A percentile compares a stretch with the other conserved stretches of the same genome.
Conservation (phyloP, 352 stramenopile species). For the Phytophthora rubi region DNA sequence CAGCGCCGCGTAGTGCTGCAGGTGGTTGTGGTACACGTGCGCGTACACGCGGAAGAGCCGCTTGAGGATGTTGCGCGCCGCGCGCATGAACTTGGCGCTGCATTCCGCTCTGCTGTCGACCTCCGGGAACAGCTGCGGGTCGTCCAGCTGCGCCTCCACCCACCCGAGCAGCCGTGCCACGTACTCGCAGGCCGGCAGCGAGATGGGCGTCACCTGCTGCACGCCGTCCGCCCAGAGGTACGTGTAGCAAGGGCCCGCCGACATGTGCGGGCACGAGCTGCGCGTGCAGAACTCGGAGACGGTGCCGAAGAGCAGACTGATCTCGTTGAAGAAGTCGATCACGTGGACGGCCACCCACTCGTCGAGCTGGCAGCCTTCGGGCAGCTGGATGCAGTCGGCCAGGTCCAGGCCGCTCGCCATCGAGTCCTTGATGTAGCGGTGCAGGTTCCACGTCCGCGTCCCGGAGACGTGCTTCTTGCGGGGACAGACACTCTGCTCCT, state of each 20-base stretch:
- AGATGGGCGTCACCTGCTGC: constrained; percentile 52
- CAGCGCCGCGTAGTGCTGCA: constrained; percentile 91
- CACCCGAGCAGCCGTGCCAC: constrained; percentile 86
- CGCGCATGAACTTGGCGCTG: constrained; percentile 57
- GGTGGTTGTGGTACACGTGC: constrained; percentile 96
- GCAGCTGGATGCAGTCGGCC: constrained; percentile 67
- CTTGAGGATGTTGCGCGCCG: constrained; percentile 90
- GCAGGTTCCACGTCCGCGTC: constrained; percentile 70
- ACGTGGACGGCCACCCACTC: constrained; percentile 82
- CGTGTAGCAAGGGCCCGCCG: constrained; percentile 81
- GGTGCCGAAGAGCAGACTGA: constrained; percentile 91
- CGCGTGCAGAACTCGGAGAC: constrained; percentile 84
- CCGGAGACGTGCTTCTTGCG: constrained; percentile 64
- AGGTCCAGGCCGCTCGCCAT: constrained; percentile 65
- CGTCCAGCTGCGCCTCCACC: constrained; percentile 87
- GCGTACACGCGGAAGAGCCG: constrained; percentile 97
- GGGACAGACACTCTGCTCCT: constrained; percentile 61
- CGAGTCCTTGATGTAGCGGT: constrained; percentile 75
- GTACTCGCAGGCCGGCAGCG: constrained; percentile 83
- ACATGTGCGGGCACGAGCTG: constrained; percentile 74
- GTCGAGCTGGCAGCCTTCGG: constrained; percentile 61
- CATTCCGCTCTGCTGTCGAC: constrained; percentile 4
- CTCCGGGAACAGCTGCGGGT: constrained; percentile 66
- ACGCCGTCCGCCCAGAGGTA: constrained; percentile 88
- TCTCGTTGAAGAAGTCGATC: constrained; percentile 95